Percentiles rank a stretch among this genome's conserved stretches.
Evolutionary conservation across 768 basidiomycete species (phyloP).

Genomic region (Kondoa malvinella): DNA sequence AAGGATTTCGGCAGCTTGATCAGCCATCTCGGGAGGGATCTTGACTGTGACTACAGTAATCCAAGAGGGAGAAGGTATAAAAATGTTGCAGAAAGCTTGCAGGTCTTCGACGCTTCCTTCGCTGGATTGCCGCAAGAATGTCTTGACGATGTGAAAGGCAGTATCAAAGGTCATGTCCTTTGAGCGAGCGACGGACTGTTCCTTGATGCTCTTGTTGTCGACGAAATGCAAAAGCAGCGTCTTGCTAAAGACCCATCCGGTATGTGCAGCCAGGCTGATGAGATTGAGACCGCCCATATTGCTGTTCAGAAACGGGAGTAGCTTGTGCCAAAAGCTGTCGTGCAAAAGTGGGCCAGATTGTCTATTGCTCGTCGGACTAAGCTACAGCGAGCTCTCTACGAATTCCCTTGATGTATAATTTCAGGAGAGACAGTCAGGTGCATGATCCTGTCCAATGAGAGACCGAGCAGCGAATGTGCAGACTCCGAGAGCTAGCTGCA

Average conservation of each 20-base stretch:
- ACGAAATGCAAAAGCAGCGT: neutral
- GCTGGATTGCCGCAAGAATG: neutral
- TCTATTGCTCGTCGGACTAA: too few species aligned
- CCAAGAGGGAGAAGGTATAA: neutral
- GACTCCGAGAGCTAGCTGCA: too few species aligned
- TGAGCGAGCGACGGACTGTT: neutral
- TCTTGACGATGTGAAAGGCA: neutral
- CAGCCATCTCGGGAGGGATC: constrained; percentile 17
- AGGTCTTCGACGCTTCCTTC: constrained; percentile 47
- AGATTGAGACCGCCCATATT: neutral
- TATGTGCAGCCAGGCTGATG: neutral
- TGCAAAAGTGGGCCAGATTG: too few species aligned
- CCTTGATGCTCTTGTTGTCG: neutral
- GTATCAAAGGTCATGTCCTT: neutral
- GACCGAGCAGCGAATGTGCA: too few species aligned
- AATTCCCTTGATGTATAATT: too few species aligned
- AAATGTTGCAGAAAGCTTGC: constrained; percentile 34
- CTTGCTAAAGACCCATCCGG: neutral
- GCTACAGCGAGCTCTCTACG: too few species aligned
- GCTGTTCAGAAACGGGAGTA: too few species aligned
- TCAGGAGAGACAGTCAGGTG: too few species aligned
- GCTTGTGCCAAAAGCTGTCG: too few species aligned
- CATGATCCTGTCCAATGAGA: too few species aligned
- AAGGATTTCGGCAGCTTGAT: constrained; percentile 36
- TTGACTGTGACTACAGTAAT: neutral